A percentile compares a stretch with the other conserved stretches of the same genome.
phyloP scores from a whole-genome alignment of 441 rosid species.

The Populus hybrid region DNA sequence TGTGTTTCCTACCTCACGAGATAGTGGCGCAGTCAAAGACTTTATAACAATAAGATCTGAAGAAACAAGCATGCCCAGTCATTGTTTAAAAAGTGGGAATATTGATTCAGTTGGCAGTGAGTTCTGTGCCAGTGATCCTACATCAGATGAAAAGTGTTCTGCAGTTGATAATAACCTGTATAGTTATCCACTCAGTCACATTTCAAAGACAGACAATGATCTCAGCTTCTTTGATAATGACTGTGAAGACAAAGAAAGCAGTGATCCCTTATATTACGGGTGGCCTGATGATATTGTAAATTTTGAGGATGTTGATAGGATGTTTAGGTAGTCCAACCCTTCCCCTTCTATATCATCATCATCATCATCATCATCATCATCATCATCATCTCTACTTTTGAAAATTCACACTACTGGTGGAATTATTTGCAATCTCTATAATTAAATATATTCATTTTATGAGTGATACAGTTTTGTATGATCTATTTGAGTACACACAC shows the following conservation, averaged over 20 bases:
- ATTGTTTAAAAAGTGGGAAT: slow-evolving; percentile 35
- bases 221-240: slow-evolving; percentile 57
- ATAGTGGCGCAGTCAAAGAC: slow-evolving; percentile 41
- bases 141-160: slow-evolving; percentile 40
- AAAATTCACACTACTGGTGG: not conserved
- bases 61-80: slow-evolving; percentile 39
- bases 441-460: no score
- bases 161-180: slow-evolving; percentile 37
- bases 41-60: slow-evolving; percentile 32
- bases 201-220: slow-evolving; percentile 44
- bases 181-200: slow-evolving; percentile 47
- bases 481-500: no score
- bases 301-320: slow-evolving; percentile 88
- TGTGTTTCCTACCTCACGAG: slow-evolving; percentile 35
- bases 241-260: slow-evolving; percentile 49
- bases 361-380: not conserved
- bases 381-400: not conserved
- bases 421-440: not conserved
- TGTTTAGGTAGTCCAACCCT: slow-evolving; percentile 59
- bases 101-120: slow-evolving; percentile 34
- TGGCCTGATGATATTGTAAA: slow-evolving; percentile 80
- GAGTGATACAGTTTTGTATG: no score
- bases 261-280: slow-evolving; percentile 60
- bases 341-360: not conserved
- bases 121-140: slow-evolving; percentile 37